Evolutionary conservation across 2,329 filamentous ascomycete species (phyloP).

Genomic region (Calonectria leucothoes): DNA sequence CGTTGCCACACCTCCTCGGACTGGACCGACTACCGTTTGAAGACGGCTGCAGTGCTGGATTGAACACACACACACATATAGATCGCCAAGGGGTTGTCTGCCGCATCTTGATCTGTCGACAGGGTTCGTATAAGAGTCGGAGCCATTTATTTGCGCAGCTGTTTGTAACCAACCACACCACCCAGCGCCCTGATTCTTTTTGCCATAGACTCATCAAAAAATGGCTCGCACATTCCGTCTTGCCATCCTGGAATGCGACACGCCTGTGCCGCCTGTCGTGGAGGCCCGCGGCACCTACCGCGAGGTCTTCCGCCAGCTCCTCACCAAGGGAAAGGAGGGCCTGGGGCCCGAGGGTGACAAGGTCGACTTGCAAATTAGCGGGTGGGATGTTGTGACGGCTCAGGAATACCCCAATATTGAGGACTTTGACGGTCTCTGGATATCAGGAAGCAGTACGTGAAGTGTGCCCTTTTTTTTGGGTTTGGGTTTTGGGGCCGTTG

Average conservation of each 20-base stretch:
- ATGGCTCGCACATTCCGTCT: conserved; percentile 40
- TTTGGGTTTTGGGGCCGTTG: not conserved
- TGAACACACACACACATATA: conserved; percentile 13
- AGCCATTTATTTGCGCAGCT: not conserved
- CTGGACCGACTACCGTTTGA: not conserved
- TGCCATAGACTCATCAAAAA: not conserved
- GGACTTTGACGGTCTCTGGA: conserved; percentile 44
- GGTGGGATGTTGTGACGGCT: conserved; percentile 46
- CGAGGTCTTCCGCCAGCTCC: conserved; percentile 45
- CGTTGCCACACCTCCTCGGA: not conserved
- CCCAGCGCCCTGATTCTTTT: not conserved
- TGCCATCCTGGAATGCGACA: conserved; percentile 48
- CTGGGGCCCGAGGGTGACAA: conserved; percentile 30
- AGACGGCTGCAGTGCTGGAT: not conserved
- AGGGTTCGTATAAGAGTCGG: not conserved
- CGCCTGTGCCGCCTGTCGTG: conserved; percentile 42
- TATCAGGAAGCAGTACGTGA: conserved; percentile 49
- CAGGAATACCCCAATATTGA: conserved; percentile 42
- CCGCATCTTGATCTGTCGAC: not conserved
- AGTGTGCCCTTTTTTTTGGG: not conserved
- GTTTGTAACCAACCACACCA: conserved; percentile 5
- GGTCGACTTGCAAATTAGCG: conserved; percentile 40
- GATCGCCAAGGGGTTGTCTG: not conserved
- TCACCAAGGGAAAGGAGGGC: conserved; percentile 39
- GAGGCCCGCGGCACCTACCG: conserved; percentile 45